Evolutionary conservation across 164 flowering plant species (phyloP).

Genomic region (Platanus orientalis): DNA sequence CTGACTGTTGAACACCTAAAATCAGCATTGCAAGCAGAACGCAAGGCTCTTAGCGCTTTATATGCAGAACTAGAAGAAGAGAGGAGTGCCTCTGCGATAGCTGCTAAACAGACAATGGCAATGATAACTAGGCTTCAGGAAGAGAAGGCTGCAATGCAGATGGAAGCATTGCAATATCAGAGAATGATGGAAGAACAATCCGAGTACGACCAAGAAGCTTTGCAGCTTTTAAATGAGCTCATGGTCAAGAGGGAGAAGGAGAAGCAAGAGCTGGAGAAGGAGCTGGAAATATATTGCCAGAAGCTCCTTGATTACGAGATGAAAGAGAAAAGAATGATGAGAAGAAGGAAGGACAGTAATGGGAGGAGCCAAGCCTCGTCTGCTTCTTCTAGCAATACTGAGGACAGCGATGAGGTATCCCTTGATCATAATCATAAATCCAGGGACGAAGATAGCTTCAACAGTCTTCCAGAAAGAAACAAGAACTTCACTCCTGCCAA

Average conservation of each 20-base stretch:
- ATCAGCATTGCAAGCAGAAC: slow-evolving; percentile 53
- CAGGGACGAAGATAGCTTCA: slow-evolving; percentile 34
- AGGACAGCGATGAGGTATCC: slow-evolving; percentile 65
- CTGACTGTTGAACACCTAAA: slow-evolving; percentile 49
- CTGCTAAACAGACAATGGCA: slow-evolving; percentile 92
- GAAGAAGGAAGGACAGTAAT: slow-evolving; percentile 34
- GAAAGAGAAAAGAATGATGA: slow-evolving; percentile 41
- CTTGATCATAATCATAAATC: slow-evolving; percentile 55
- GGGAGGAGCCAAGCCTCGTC: slow-evolving; percentile 47
- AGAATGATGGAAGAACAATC: slow-evolving; percentile 98
- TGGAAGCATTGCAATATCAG: slow-evolving; percentile 93
- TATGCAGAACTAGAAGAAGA: slow-evolving; percentile 90
- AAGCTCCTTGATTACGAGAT: slow-evolving; percentile 52
- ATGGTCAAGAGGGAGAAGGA: slow-evolving; percentile 86
- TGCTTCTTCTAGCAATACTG: slow-evolving; percentile 46
- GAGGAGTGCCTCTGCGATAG: slow-evolving; percentile 78
- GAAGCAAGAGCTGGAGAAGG: slow-evolving; percentile 67
- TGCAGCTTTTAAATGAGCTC: slow-evolving; percentile 78
- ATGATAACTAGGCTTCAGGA: slow-evolving; percentile 94
- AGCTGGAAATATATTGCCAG: slow-evolving; percentile 47
- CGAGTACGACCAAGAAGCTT: slow-evolving; percentile 84
- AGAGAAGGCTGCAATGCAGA: slow-evolving; percentile 88
- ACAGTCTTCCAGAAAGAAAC: slow-evolving; percentile 28
- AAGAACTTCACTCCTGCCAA: slow-evolving; percentile 45
- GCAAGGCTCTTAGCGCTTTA: slow-evolving; percentile 51